Evolutionary conservation across 1,139 yeast genomes (phyloP), one percentile per base, ranked within the genome.

Genomic region (Kodamaea arcana): DNA sequence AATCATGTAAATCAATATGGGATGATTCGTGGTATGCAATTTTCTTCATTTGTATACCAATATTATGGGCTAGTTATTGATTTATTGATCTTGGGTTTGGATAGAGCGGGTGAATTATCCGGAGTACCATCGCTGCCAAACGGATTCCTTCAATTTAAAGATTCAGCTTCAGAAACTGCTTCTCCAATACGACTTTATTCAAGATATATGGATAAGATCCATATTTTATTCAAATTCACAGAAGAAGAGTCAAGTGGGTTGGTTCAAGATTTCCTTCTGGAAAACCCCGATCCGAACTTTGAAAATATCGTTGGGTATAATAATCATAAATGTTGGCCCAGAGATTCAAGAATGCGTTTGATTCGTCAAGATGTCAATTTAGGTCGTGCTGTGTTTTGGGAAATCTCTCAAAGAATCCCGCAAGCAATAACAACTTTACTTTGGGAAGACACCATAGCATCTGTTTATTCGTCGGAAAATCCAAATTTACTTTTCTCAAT

Each of bases 371-470:
- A 94, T 62, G 97, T 92, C 3, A 85, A 88, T 46, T 68, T 92
- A 3, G 98, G 97, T 1, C 70, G 94, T 39, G 97, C 98, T 1
- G 83, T 80, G 0, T 87, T 84, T 55, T 88, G 97, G 96, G 97
- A 92, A 56, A 64, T 94, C 28, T 71, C 80, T 28, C 80, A 83
- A 18, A 72, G 97, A 27, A 60, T 94, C 21, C 97, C 98, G 0
- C 56, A 72, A 4, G 80, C 95, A 0, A 56, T 92, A 11, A 78
- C 90, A 0, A 63, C 80, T 1, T 66, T 90, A 17, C 75, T 75
- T 36, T 92, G 97, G 97, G 84, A 78, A 29, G 82, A 81, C 33
- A 71, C 95, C 0, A 74, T 80, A 50, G 88, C 87, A 0, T 86
- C 96, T 0, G 96, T 94, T 1, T 92, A 90, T 57, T 85, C 96